Percentiles rank a stretch among this genome's conserved stretches.
phyloP scores from a whole-genome alignment of 2,329 filamentous ascomycete genomes.

The Penicillium concentricum region DNA sequence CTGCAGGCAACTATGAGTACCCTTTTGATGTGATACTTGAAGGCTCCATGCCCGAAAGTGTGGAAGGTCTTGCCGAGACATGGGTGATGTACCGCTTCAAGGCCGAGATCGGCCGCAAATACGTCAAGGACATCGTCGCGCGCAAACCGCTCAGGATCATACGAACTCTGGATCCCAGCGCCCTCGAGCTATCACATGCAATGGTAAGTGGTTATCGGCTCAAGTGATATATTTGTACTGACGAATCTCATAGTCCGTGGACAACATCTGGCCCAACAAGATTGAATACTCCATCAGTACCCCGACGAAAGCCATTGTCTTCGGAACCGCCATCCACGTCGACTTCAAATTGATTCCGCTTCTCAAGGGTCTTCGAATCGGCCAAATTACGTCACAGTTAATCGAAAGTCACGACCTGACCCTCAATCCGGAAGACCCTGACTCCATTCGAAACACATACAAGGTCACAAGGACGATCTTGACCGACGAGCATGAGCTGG shows the following conservation, averaged over 20 bases:
- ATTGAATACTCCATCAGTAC: slow-evolving; percentile 92
- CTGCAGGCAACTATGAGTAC: slow-evolving; percentile 78
- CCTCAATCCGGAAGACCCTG: slow-evolving; percentile 48
- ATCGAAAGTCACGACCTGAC: slow-evolving; percentile 74
- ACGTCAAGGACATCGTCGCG: slow-evolving; percentile 80
- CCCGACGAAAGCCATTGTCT: slow-evolving; percentile 90
- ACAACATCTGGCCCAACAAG: slow-evolving; percentile 98
- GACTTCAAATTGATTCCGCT: slow-evolving; percentile 86
- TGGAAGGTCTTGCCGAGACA: slow-evolving; percentile 83
- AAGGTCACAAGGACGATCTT: slow-evolving; percentile 65
- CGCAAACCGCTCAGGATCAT: slow-evolving; percentile 77
- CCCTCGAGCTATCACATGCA: slow-evolving; percentile 76
- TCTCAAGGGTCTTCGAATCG: slow-evolving; percentile 81
- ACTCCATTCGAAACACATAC: slow-evolving; percentile 48
- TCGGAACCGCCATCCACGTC: slow-evolving; percentile 80
- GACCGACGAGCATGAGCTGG: slow-evolving; percentile 67
- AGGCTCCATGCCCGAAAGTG: slow-evolving; percentile 72
- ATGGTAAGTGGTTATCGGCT: slow-evolving; percentile 57
- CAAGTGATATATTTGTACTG: slow-evolving; percentile 7
- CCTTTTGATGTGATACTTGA: slow-evolving; percentile 74
- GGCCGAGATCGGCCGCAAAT: slow-evolving; percentile 85
- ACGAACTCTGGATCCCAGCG: slow-evolving; percentile 71
- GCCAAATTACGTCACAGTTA: slow-evolving; percentile 76
- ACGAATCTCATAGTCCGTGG: slow-evolving; percentile 61
- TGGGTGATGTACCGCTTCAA: slow-evolving; percentile 90